These are phyloP conservation scores for Epichloe gansuensis DNA, from an alignment of 2,329 filamentous ascomycete species.

Conservation along the genomic window DNA sequence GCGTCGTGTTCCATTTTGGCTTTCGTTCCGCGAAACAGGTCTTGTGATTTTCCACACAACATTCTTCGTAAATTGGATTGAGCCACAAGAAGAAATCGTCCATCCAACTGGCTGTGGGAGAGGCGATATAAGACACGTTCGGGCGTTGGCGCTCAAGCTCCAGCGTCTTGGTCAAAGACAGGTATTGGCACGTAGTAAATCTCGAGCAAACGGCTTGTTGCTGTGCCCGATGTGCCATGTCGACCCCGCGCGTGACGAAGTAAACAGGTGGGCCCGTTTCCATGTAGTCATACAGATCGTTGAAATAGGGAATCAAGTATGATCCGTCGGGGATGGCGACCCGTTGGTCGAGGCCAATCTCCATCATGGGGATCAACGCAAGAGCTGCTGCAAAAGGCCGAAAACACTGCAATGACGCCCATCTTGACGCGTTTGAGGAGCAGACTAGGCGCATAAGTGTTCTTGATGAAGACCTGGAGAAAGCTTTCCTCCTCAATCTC, in stretches of 20 bases:
- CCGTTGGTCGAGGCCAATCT: conserved; percentile 85
- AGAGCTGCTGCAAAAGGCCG: conserved; percentile 73
- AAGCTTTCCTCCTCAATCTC: conserved; percentile 73
- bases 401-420: conserved; percentile 69
- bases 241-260: conserved; percentile 76
- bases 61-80: conserved; percentile 65
- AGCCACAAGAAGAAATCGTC: conserved; percentile 96
- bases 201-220: conserved; percentile 84
- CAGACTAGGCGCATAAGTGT: conserved; percentile 71
- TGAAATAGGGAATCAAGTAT: conserved; percentile 92
- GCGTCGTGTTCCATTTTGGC: conserved; percentile 79
- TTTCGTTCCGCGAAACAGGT: conserved; percentile 69
- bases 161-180: conserved; percentile 77
- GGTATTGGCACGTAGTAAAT: conserved; percentile 76
- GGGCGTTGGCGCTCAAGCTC: conserved; percentile 90
- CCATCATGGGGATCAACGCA: conserved; percentile 70
- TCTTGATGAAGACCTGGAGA: conserved; percentile 81
- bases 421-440: conserved; percentile 73
- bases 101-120: conserved; percentile 87
- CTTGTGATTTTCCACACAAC: conserved; percentile 57
- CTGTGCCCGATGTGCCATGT: conserved; percentile 60
- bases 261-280: conserved; percentile 89
- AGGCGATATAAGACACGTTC: conserved; percentile 75
- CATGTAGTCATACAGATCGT: conserved; percentile 88
- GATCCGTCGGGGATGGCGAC: conserved; percentile 90